Base-by-base conservation (phyloP, 2,329 filamentous ascomycete species). In the Coleophoma eucalyptorum region DNA sequence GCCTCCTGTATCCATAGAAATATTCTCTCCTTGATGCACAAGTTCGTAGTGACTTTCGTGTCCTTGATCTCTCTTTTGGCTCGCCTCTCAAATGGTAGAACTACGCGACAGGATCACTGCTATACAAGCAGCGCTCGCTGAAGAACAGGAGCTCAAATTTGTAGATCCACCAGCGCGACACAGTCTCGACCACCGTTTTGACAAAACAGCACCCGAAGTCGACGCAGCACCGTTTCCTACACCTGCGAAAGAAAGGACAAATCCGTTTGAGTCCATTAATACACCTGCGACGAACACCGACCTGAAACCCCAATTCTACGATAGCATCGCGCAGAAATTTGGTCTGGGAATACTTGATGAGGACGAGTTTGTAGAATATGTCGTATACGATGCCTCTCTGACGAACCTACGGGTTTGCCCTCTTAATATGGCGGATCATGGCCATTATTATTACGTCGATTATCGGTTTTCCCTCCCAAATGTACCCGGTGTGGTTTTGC, bases 361-460 rank as follows among this genome's bases (percentile, higher is more conserved):
- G 1, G 54, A 58, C 15, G 49, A 56, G 8, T 59, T 55, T 35
- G 48, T 35, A 12, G 58, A 61, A 31, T 61, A 58, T 42, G 38
- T 50, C 2, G 50, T 61, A 12, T 61, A 59, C 46, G 50, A 61
- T 46, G 58, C 58, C 6, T 61, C 54, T 43, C 38, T 61, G 2
- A 58, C 58, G 38, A 61, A 61, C 34, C 46, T 61, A 46, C 53
- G 58, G 12, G 48, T 61, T 7, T 58, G 56, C n/a, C 58, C 58
- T 21, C 49, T 58, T 1, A 37, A 61, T 15, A 34, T 61, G 45
- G 50, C 50, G 3, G 51, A 54, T 32, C 35, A 32, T 16, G 55
- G 54, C 3, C 52, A 43, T 11, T 58, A 55, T n/a, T 61, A 58
- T 33, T 61, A 61, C 37, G 47, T 57, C 20, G 58, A 59, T 38